Conservation (phyloP, 2,329 filamentous ascomycete genomes). For the Alternaria brassicicola region DNA sequence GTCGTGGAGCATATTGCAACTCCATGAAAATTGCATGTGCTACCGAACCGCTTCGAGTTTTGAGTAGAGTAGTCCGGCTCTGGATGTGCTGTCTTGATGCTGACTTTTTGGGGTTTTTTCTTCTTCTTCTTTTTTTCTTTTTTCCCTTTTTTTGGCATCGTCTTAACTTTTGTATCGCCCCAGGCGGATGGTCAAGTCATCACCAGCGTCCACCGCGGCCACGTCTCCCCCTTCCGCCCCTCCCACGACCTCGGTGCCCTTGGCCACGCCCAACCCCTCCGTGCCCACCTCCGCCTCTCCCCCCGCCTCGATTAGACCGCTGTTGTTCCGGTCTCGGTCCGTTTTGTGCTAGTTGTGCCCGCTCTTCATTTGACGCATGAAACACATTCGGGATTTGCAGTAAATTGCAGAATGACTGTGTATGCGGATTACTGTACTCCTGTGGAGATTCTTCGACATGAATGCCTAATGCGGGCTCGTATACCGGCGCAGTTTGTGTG, state of each 20-base stretch:
- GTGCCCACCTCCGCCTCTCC: conserved; percentile 39
- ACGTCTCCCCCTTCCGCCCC: conserved; percentile 25
- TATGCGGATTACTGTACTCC: conserved; percentile 90
- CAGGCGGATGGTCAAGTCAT: conserved; percentile 13
- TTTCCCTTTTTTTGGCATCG: background rate
- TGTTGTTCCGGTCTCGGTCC: conserved; percentile 39
- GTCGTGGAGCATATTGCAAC: background rate
- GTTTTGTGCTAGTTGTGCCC: conserved; percentile 35
- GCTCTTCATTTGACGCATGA: conserved; percentile 74
- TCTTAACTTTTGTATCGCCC: background rate
- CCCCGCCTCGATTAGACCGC: conserved; percentile 34
- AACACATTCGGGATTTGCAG: conserved; percentile 79
- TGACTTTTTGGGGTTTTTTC: no score
- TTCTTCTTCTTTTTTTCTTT: no score
- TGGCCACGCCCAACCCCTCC: conserved; percentile 32
- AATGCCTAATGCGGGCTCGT: conserved; percentile 64
- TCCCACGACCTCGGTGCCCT: conserved; percentile 25
- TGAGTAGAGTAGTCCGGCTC: background rate
- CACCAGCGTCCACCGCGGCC: conserved; percentile 37
- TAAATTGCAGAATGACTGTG: conserved; percentile 77
- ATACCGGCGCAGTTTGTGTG: conserved; percentile 72
- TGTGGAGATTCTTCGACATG: conserved; percentile 67
- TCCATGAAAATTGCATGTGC: background rate
- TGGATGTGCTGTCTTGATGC: background rate
- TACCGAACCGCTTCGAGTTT: background rate